Evolutionary conservation across 495 filamentous ascomycete genomes (phyloP), one percentile per base, ranked within the genome.

Genomic region (Lasiosphaeria ovina): DNA sequence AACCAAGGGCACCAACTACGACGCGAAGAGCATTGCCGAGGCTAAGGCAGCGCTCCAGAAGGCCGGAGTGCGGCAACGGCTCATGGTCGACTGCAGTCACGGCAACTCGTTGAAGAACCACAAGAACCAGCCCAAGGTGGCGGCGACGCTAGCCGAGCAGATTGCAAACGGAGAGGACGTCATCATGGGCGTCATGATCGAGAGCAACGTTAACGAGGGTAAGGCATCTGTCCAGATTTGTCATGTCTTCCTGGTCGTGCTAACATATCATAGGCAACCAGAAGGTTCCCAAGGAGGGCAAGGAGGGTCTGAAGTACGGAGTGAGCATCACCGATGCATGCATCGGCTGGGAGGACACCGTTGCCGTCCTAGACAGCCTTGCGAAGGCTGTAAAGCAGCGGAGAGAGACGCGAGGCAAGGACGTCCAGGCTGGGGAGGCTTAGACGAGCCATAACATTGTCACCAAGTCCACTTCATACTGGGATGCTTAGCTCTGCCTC

Each of bases 31-130:
- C 72, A 92, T 99, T 44, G 67, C 71, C 6, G 71, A 73, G 50
- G 69, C 67, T 44, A 73, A 73, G 68, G 71, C 65, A 3, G 65
- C 69, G 12, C 60, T 73, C 35, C 57, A 59, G 32, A 72, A 73
- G 59, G 54, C 69, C 0, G 71, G 69, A 10, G 35, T 72, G 57
- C 80, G 80, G 12, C 80, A 90, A 58, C 79, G 91, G 59, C 80
- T 99, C 62, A 99, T 99, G 95, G 89, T 99, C 6, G 95, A 99
- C 74, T 99, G 95, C 82, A 94, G 90, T 70, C 95, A 99, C 72
- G 86, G 95, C 50, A 99, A 98, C 78, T 96, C 92, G 5, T 79
- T 89, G 66, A 98, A 98, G 83, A 85, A 98, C 75, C 93, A 98
- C 81, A 90, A 85, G 74, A 98, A 98, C 73, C 94, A 98, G 75